These are phyloP conservation scores for Letharia columbiana DNA, from an alignment of 495 filamentous ascomycete genomes.

Conservation along the genomic window DNA sequence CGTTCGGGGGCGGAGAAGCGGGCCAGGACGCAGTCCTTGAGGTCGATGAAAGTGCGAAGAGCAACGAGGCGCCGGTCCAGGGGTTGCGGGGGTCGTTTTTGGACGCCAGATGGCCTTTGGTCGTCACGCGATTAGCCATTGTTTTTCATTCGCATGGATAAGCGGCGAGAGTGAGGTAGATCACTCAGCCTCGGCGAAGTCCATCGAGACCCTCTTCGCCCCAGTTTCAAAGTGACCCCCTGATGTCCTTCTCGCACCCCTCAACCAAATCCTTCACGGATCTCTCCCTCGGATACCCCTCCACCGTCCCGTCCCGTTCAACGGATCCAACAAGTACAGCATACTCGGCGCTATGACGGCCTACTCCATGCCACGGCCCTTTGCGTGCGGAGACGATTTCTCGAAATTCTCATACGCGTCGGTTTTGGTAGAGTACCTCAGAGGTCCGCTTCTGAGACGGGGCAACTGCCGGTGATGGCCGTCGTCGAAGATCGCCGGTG, in stretches of 20 bases:
- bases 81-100: slow-evolving; percentile 37
- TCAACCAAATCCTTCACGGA: slow-evolving; percentile 37
- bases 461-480: slow-evolving; percentile 38
- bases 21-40: slow-evolving; percentile 35
- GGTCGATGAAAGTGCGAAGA: slow-evolving; percentile 36
- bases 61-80: slow-evolving; percentile 34
- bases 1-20: slow-evolving; percentile 32
- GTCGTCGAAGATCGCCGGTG: slow-evolving; percentile 38
- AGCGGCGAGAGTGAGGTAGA: neutral
- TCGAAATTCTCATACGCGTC: slow-evolving; percentile 37
- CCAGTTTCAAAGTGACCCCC: slow-evolving; percentile 37
- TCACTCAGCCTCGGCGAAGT: slow-evolving; percentile 36
- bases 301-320: slow-evolving; percentile 31
- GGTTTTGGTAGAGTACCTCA: slow-evolving; percentile 36
- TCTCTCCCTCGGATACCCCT: slow-evolving; percentile 32
- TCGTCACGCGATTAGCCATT: too few species aligned
- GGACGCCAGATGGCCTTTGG: slow-evolving; percentile 24
- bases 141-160: too few species aligned
- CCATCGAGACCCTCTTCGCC: slow-evolving; percentile 35
- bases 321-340: slow-evolving; percentile 37
- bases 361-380: slow-evolving; percentile 30
- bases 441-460: slow-evolving; percentile 32
- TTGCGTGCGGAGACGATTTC: slow-evolving; percentile 29
- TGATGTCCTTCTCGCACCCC: slow-evolving; percentile 39
- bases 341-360: slow-evolving; percentile 40